Base-by-base conservation (phyloP, 2,329 filamentous ascomycete genomes). In the Alternaria ventricosa region DNA sequence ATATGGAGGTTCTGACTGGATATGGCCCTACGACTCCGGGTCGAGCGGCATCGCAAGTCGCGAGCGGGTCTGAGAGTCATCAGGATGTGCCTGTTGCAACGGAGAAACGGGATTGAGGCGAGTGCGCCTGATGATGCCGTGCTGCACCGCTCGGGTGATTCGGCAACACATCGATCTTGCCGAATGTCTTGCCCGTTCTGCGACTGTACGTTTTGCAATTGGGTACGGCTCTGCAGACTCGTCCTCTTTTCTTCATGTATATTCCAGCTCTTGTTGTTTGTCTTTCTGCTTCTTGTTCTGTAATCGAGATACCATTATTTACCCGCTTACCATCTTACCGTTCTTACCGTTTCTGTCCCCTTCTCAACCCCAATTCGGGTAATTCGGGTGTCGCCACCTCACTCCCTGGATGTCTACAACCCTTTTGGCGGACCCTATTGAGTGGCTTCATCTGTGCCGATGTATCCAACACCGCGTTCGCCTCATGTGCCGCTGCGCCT, bases 1-100 rank as follows among this genome's bases (percentile, higher is more conserved):
- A 72, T 23, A 68, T 67, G 51, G 65, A 72, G 64, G 64, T 76
- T 3, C 46, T 76, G 13, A 60, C 66, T 28, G 74, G 72, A 3
- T 68, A 61, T 61, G 70, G 68, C 0, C 46, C 67, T 6, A 43
- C 64, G 13, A 69, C 67, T 3, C 69, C 64, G 4, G 69, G 66
- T 1, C 46, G 60, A 43, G 59, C 63, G 44, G 27, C 55, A 20
- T 61, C 62, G 53, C 46, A 58, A 43, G 25, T 50, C 22, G 63
- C 55, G 13, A 72, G 69, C 46, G 65, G 66, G 8, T 55, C 64
- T 20, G 63, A 64, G 5, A 71, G 71, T 51, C 69, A 73, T 41
- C 69, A 73, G 44, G 65, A 69, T n/a, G 66, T 73, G 41, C 62
- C 65, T 43, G 62, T 69, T 28, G 57, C 54, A 18, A 23, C 65